A percentile compares a stretch with the other conserved stretches of the same genome.
phyloP scores from a whole-genome alignment of 108 stramenopile genomes.

The Nannochloropsis gaditana region DNA sequence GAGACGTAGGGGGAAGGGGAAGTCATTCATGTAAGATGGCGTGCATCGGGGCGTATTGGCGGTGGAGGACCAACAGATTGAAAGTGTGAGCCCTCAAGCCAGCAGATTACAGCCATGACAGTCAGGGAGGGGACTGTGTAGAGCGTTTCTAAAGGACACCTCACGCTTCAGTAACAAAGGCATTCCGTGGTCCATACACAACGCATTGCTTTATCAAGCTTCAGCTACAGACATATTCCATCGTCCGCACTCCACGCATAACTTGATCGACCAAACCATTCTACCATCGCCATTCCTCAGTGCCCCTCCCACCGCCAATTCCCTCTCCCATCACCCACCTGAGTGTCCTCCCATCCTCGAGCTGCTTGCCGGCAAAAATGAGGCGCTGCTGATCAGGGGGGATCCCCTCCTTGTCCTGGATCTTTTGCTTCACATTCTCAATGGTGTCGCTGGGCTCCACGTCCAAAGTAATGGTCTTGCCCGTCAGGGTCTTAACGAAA shows the following conservation, averaged over 20 bases:
- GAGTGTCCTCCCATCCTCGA: constrained; percentile 84
- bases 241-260: too few relatives aligned
- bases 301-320: neutral
- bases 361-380: constrained; percentile 94
- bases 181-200: too few relatives aligned
- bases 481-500: constrained; percentile 53
- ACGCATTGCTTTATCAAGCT: too few relatives aligned
- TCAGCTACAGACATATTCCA: too few relatives aligned
- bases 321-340: constrained; percentile 11
- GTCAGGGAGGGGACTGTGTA: too few relatives aligned
- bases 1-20: neutral
- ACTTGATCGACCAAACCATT: too few relatives aligned
- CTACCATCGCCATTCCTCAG: too few relatives aligned
- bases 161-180: too few relatives aligned
- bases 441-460: constrained; percentile 92
- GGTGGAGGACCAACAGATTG: neutral
- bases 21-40: neutral
- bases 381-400: constrained; percentile 94
- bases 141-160: too few relatives aligned
- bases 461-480: constrained; percentile 94
- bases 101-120: too few relatives aligned
- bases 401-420: constrained; percentile 93
- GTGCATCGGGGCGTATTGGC: neutral
- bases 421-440: constrained; percentile 89
- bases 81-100: too few relatives aligned